Evolutionary conservation across 371 early-diverging fungal species (phyloP), one percentile per base, ranked within the genome.

Genomic region (Circinella minor): DNA sequence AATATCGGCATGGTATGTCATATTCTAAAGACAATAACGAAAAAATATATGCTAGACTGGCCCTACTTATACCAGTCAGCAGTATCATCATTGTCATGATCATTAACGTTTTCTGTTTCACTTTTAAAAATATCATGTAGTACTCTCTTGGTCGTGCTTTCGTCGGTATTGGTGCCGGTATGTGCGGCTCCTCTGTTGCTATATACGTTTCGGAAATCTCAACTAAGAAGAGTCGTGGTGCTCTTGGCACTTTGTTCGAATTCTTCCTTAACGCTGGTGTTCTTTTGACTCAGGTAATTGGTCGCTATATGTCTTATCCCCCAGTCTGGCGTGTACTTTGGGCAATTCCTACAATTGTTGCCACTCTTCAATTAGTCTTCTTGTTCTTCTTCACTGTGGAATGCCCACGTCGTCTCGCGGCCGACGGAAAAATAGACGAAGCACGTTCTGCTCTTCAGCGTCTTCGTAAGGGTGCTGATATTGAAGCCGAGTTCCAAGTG

Each of bases 131-230:
- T 27, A 27, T 34, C n/a, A 20, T 36, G 1, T 67, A 80, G 80
- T 83, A 83, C 60, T 73, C 80, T 46, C 51, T 88, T n/a, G 98
- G 96, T n/a, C 87, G 99, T 55, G 86, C 95, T 69, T 66, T 97
- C 39, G 88, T 90, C 38, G 99, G 99, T 55, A 63, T 98, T 61
- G 96, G 90, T 9, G 86, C 90, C 51, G 98, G 98, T 27, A 85
- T 89, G 79, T 77, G 74, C 14, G 83, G 83, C 15, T 79, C 83
- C n/a, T 81, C 78, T 13, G 78, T 79, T 27, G 78, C 80, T 10
- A 84, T 92, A 65, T 98, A 97, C 77, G 85, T 98, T 37, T 88
- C 91, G 7, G 95, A 96, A 76, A 88, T 98, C 39, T 87, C 96
- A 6, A 93, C 98, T 0, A 79, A 85, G 10, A 81, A 82, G 43